phyloP scores from a whole-genome alignment of 1,284 basidiomycete species.

The Ganoderma multipileum region DNA sequence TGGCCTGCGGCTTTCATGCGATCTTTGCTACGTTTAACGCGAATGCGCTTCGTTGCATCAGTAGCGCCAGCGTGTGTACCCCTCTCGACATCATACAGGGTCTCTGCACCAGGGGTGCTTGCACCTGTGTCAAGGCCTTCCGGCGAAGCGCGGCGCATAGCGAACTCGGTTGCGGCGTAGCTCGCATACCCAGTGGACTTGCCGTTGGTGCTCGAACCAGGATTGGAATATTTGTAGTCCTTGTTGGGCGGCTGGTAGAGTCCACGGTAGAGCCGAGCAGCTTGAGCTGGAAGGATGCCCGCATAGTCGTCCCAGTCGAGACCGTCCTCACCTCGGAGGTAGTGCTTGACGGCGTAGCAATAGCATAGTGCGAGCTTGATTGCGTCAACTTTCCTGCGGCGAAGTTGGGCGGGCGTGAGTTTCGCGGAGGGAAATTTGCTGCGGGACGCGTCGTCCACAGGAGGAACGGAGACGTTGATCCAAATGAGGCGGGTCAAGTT shows the following conservation, averaged over 20 bases:
- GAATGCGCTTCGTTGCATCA: constrained; percentile 72
- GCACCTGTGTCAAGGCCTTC: constrained; percentile 19
- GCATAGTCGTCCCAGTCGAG: constrained; percentile 69
- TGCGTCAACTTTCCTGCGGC: constrained; percentile 72
- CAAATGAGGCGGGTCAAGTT: constrained; percentile 76
- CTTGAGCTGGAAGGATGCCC: constrained; percentile 68
- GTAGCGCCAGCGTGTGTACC: constrained; percentile 37
- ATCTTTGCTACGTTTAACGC: constrained; percentile 71
- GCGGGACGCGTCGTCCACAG: constrained; percentile 53
- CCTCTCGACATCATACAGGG: constrained; percentile 21
- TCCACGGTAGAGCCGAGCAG: constrained; percentile 46
- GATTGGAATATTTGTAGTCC: constrained; percentile 27
- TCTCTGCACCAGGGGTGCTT: constrained; percentile 35
- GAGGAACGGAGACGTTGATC: constrained; percentile 78
- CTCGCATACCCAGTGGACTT: constrained; percentile 49
- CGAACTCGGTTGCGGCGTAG: constrained; percentile 44
- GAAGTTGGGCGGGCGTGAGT: constrained; percentile 64
- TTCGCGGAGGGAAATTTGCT: constrained; percentile 55
- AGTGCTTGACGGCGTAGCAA: constrained; percentile 77
- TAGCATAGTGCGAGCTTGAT: constrained; percentile 76
- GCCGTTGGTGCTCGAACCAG: constrained; percentile 12
- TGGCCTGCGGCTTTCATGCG: constrained; percentile 40
- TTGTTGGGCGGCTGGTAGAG: constrained; percentile 29
- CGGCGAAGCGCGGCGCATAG: constrained; percentile 34
- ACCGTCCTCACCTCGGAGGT: constrained; percentile 80